These are phyloP conservation scores for Cyberlindnera xylosilytica DNA, from an alignment of 805 yeast species.

Conservation along the genomic window DNA sequence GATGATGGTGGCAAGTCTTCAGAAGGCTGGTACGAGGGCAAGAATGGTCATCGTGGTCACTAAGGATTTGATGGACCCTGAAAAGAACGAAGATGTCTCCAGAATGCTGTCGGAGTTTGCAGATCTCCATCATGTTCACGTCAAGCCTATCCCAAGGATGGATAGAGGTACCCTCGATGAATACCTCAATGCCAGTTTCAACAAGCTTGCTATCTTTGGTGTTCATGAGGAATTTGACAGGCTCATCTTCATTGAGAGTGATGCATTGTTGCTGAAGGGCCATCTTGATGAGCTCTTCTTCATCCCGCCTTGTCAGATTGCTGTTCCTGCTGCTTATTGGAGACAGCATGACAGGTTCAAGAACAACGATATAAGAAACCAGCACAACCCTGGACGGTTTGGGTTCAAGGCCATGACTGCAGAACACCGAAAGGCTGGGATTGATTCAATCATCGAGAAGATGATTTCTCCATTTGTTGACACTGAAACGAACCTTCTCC, in stretches of 20 bases:
- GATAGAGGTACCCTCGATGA: too few species aligned
- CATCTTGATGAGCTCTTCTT: constrained; percentile 51
- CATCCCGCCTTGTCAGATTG: constrained; percentile 43
- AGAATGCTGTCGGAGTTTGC: too few species aligned
- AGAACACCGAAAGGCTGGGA: too few species aligned
- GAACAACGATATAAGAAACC: constrained; percentile 16
- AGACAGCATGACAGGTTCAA: background rate
- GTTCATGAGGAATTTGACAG: constrained; percentile 49
- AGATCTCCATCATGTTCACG: too few species aligned
- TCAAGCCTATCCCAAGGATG: background rate
- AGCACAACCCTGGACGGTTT: constrained; percentile 18
- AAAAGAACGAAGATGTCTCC: background rate
- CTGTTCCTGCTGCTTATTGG: constrained; percentile 42
- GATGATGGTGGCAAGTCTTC: constrained; percentile 22
- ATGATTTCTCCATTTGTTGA: too few species aligned
- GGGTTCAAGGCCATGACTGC: constrained; percentile 26
- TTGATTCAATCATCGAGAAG: too few species aligned
- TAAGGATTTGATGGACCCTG: background rate
- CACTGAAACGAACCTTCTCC: too few species aligned
- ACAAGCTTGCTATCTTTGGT: constrained; percentile 38
- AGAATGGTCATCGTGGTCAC: constrained; percentile 41
- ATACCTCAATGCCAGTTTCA: too few species aligned
- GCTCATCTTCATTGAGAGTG: constrained; percentile 26
- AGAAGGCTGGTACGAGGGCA: background rate
- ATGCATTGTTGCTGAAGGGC: constrained; percentile 40